Percentiles rank a stretch among this genome's conserved stretches.
Evolutionary conservation across 169 alveolate genomes (phyloP).

Genomic region (Cardiosporidium cionae): DNA sequence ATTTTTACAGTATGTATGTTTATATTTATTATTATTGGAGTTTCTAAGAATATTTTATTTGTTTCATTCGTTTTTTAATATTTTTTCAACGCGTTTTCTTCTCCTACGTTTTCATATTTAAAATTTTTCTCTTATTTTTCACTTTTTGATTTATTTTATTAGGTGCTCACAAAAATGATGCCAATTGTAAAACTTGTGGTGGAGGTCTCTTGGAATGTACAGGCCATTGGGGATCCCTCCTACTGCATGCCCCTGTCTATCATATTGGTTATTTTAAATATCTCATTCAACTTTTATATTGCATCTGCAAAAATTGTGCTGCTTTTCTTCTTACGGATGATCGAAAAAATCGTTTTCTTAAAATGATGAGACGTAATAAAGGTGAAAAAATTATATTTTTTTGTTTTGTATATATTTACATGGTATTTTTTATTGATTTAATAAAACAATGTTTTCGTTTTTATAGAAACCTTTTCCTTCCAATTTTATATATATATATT

Average conservation of each 20-base stretch:
- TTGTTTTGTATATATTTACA: no score
- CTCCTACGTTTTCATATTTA: no score
- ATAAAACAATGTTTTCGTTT: no score
- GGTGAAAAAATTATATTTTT: constrained; percentile 48
- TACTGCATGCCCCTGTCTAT: constrained; percentile 90
- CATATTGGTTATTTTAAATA: constrained; percentile 96
- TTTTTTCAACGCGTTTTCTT: no score
- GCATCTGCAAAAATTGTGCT: constrained; percentile 87
- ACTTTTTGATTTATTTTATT: neutral
- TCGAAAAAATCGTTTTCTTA: constrained; percentile 51
- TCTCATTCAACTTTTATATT: constrained; percentile 70
- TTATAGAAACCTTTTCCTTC: no score
- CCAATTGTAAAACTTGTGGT: constrained; percentile 16
- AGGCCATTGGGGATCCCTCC: constrained; percentile 55
- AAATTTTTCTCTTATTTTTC: no score
- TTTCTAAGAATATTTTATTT: no score
- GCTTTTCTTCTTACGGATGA: constrained; percentile 65
- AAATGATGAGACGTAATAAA: constrained; percentile 37
- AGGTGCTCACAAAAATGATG: constrained; percentile 4
- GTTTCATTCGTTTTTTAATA: no score
- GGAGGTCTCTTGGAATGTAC: constrained; percentile 5
- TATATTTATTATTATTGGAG: no score
- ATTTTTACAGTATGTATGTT: no score
- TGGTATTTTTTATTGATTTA: no score
- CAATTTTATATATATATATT: no score